Evolutionary conservation across 108 stramenopile genomes (phyloP).

Genomic region (Cyclotella baltica): DNA sequence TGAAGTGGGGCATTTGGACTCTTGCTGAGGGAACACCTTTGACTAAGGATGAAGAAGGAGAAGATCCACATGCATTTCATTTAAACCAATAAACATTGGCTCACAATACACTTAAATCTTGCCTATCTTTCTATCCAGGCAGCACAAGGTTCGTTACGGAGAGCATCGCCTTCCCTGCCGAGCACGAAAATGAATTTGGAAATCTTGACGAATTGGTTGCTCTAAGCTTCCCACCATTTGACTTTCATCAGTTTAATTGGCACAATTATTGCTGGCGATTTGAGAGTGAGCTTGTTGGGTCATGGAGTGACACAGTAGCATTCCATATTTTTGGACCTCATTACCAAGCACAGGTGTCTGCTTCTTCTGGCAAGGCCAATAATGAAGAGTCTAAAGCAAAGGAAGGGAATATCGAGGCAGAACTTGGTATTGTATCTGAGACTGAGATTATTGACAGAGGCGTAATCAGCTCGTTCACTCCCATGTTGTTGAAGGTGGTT

Average conservation of each 20-base stretch:
- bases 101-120: not conserved
- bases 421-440: constrained; percentile 90
- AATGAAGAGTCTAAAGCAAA: constrained; percentile 52
- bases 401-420: constrained; percentile 54
- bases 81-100: not conserved
- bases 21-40: no score
- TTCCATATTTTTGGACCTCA: constrained; percentile 37
- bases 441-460: constrained; percentile 91
- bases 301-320: constrained; percentile 22
- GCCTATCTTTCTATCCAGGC: not conserved
- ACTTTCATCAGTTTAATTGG: constrained; percentile 25
- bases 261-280: constrained; percentile 39
- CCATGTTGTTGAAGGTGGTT: constrained; percentile 86
- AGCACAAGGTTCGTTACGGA: constrained; percentile 13
- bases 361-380: constrained; percentile 47
- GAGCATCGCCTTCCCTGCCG: constrained; percentile 24
- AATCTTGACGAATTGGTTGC: constrained; percentile 37
- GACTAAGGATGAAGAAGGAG: no score
- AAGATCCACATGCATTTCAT: no score
- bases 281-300: constrained; percentile 25
- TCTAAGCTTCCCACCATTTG: constrained; percentile 34
- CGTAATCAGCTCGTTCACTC: constrained; percentile 84
- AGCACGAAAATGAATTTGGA: constrained; percentile 26
- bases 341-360: constrained; percentile 90
- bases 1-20: no score